phyloP scores from a whole-genome alignment of 768 basidiomycete genomes.

The Infundibulicybe gibba region DNA sequence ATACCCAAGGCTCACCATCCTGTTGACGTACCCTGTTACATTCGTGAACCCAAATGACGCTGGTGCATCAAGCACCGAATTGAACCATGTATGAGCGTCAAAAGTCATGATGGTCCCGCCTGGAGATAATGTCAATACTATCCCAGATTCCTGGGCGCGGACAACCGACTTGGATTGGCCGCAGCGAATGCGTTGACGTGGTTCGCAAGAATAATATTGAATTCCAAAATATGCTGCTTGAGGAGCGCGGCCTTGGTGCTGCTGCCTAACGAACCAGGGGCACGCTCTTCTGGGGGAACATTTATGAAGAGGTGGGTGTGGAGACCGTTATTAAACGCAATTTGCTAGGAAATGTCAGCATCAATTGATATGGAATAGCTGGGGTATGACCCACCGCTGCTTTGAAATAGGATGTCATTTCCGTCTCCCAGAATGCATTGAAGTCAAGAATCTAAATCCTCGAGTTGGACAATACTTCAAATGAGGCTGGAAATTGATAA shows the following conservation, averaged over 20 bases:
- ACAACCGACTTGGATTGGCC: slow-evolving; percentile 26
- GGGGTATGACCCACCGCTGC: slow-evolving; percentile 36
- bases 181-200: slow-evolving; percentile 30
- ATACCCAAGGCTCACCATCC: neutral
- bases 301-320: slow-evolving; percentile 50
- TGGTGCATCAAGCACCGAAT: slow-evolving; percentile 37
- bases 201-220: slow-evolving; percentile 35
- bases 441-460: slow-evolving; percentile 40
- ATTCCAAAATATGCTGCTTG: slow-evolving; percentile 35
- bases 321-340: slow-evolving; percentile 35
- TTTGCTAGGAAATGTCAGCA: slow-evolving; percentile 25
- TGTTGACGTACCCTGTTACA: slow-evolving; percentile 35
- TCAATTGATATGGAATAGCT: slow-evolving; percentile 3
- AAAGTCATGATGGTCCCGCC: slow-evolving; percentile 41
- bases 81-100: slow-evolving; percentile 50
- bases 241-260: slow-evolving; percentile 29
- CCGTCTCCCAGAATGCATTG: slow-evolving; percentile 43
- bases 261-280: slow-evolving; percentile 33
- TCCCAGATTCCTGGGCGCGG: no score
- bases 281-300: slow-evolving; percentile 50
- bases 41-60: slow-evolving; percentile 40
- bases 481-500: neutral
- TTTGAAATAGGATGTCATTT: slow-evolving; percentile 46
- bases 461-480: neutral
- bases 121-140: slow-evolving; percentile 5